A percentile compares a stretch with the other conserved stretches of the same genome.
phyloP scores from a whole-genome alignment of 2,329 filamentous ascomycete species.

The Orbilia javanica region DNA sequence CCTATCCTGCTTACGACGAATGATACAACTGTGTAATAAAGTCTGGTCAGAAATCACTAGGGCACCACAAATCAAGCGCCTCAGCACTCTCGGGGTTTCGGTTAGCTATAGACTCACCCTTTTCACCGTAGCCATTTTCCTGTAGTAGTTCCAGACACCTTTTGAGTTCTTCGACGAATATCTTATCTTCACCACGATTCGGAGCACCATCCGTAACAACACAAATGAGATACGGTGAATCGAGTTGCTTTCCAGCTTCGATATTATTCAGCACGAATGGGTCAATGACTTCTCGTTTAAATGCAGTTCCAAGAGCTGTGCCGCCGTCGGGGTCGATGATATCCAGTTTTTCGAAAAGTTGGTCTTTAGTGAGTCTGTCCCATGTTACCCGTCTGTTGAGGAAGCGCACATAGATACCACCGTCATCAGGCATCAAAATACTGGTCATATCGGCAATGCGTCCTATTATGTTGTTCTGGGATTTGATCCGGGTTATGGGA shows the following conservation, averaged over 20 bases:
- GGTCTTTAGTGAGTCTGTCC: not conserved
- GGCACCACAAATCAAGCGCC: too few species aligned
- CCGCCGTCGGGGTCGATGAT: not conserved
- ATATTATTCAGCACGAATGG: not conserved
- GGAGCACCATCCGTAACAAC: slow-evolving; percentile 10
- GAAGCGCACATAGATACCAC: slow-evolving; percentile 6
- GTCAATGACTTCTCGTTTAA: not conserved
- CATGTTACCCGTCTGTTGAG: not conserved
- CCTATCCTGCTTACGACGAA: slow-evolving; percentile 7
- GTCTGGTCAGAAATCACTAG: not conserved
- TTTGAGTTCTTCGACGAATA: not conserved
- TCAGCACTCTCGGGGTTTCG: too few species aligned
- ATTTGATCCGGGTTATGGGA: not conserved
- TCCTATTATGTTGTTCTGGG: not conserved
- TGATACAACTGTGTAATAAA: not conserved
- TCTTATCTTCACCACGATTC: not conserved
- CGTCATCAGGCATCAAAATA: not conserved
- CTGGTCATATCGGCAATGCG: not conserved
- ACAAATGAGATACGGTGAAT: slow-evolving; percentile 1
- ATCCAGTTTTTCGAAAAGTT: not conserved
- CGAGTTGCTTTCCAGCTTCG: slow-evolving; percentile 1
- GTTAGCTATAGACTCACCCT: not conserved
- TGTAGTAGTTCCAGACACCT: not conserved
- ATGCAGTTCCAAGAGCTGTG: slow-evolving; percentile 2
- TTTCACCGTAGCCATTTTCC: not conserved